Conservation (phyloP, 1,284 basidiomycete genomes). For the Ustilago bromivora region DNA sequence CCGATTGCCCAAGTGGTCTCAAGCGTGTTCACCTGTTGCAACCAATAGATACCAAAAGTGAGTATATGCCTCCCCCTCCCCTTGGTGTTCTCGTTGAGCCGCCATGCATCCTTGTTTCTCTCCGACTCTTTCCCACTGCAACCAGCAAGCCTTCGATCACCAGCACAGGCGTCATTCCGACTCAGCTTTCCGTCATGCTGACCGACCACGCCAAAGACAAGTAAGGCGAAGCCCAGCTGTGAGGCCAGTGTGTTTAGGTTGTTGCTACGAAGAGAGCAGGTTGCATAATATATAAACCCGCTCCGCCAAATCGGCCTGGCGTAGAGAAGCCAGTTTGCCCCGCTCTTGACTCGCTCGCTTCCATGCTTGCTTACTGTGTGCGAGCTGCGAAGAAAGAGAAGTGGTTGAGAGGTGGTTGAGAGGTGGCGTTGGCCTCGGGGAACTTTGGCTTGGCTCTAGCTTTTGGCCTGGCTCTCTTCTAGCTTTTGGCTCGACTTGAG, state of each 20-base stretch:
- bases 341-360: conserved; percentile 8
- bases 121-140: not conserved
- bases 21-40: conserved; percentile 32
- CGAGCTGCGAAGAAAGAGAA: not conserved
- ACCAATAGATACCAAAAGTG: conserved; percentile 52
- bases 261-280: not conserved
- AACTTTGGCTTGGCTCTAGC: not conserved
- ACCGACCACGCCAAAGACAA: too few species aligned
- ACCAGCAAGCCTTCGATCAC: not conserved
- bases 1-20: conserved; percentile 25
- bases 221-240: not conserved
- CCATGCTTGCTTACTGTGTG: not conserved
- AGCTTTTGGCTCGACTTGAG: not conserved
- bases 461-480: not conserved
- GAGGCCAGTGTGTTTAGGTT: not conserved
- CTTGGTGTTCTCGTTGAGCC: conserved; percentile 2
- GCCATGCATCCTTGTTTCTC: conserved; percentile 11
- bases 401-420: not conserved
- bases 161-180: not conserved
- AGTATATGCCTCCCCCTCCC: conserved; percentile 14
- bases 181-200: not conserved
- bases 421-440: not conserved
- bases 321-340: not conserved
- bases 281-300: not conserved
- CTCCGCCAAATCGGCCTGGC: not conserved